These are phyloP conservation scores for Alternaria postmessia DNA, from an alignment of 2,329 filamentous ascomycete genomes.

Conservation along the genomic window DNA sequence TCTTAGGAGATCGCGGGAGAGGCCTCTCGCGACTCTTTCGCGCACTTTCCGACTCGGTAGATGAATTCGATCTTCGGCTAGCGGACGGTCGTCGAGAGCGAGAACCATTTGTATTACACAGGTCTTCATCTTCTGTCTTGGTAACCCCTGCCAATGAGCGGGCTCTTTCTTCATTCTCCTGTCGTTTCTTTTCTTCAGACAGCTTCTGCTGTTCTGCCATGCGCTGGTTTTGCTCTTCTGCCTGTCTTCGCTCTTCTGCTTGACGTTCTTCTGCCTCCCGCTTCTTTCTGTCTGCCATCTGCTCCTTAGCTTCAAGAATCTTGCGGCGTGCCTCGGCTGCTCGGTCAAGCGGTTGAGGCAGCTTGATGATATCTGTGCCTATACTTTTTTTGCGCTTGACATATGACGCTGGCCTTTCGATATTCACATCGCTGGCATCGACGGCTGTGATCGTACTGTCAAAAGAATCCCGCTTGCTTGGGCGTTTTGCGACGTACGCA, in stretches of 20 bases:
- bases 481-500: background rate
- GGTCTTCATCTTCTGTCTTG: background rate
- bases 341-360: background rate
- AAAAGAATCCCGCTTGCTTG: background rate
- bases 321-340: background rate
- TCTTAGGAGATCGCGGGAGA: background rate
- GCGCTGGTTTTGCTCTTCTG: background rate
- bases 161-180: background rate
- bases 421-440: background rate
- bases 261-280: conserved; percentile 1
- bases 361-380: background rate
- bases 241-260: background rate
- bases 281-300: background rate
- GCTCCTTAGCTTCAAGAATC: background rate
- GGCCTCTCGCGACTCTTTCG: background rate
- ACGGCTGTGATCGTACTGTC: background rate
- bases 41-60: background rate
- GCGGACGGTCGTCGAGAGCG: background rate
- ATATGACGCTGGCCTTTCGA: background rate
- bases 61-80: background rate
- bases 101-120: background rate
- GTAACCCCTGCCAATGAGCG: background rate
- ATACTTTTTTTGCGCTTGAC: background rate
- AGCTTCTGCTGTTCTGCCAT: background rate
- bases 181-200: background rate